Percentiles rank a stretch among this genome's conserved stretches.
phyloP scores from a whole-genome alignment of 306 rosid species.

The Cicer yamashitae region DNA sequence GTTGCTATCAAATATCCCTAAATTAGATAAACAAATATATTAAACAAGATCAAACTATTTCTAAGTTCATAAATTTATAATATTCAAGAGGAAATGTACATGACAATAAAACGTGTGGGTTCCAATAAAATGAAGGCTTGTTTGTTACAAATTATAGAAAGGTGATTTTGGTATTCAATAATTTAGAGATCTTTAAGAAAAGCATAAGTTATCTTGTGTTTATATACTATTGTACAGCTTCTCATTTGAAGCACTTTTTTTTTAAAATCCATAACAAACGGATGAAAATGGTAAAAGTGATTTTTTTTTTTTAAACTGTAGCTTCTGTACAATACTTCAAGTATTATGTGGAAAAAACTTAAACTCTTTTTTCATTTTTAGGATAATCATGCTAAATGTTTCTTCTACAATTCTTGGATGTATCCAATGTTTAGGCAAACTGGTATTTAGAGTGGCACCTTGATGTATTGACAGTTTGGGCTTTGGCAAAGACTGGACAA shows the following conservation, averaged over 20 bases:
- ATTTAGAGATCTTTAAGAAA: too few relatives aligned
- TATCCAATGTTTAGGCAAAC: slow-evolving; percentile 58
- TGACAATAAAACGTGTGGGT: too few relatives aligned
- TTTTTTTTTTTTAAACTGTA: background rate
- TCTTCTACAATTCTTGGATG: slow-evolving; percentile 27
- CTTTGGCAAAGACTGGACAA: slow-evolving; percentile 65
- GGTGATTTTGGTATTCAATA: too few relatives aligned
- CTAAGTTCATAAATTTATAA: background rate
- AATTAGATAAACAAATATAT: too few relatives aligned
- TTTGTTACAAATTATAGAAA: too few relatives aligned
- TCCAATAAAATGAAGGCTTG: too few relatives aligned
- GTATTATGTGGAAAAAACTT: slow-evolving; percentile 22
- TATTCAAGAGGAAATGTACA: slow-evolving; percentile 24
- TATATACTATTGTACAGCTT: too few relatives aligned
- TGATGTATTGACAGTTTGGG: slow-evolving; percentile 73
- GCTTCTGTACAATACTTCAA: slow-evolving; percentile 15
- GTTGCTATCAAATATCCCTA: background rate
- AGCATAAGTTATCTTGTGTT: too few relatives aligned
- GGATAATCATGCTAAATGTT: slow-evolving; percentile 22
- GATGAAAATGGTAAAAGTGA: too few relatives aligned
- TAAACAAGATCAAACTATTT: background rate
- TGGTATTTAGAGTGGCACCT: slow-evolving; percentile 89
- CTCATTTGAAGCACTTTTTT: too few relatives aligned
- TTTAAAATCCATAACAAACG: too few relatives aligned
- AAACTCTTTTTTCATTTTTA: background rate